Evolutionary conservation across 2,329 filamentous ascomycete species (phyloP), one percentile per base, ranked within the genome.

Genomic region (Ramularia endophylla): DNA sequence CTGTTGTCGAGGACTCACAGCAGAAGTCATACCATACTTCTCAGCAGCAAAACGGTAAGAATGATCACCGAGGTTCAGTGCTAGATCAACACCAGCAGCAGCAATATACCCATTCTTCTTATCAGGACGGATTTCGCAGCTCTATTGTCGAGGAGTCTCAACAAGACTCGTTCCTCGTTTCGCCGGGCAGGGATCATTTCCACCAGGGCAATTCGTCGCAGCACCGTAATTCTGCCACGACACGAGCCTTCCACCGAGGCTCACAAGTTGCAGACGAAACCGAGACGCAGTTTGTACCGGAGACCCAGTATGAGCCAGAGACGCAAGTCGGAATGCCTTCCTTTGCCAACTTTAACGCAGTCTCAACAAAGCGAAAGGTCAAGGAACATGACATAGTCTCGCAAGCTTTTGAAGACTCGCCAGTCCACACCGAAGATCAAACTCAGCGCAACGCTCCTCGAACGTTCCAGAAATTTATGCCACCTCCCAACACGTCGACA

Each of bases 401-500:
- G 22, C 6, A 11, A 6, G 22, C 6, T 11, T 35, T 50, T 53
- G 38, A 52, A 58, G 11, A 25, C 22, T 6, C 6, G 6, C 22
- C 22, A 25, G 6, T 11, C 11, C 22, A 25, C 11, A 11, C 6
- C 11, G 22, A 11, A 6, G 6, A 6, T 6, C 22, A 25, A 25
- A 11, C 22, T 25, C 6, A 6, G 11, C 22, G 22, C 22, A 25
- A 25, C 11, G 11, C 11, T 25, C 22, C 22, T 6, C 22, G 6
- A 25, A 36, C 32, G 3, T 54, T 38, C 40, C 44, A 44, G 25
- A 57, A 51, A 40, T 22, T 42, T 5, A 45, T 47, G 35, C 53
- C 55, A 9, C 38, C 38, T 8, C 47, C 58, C 5, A 60, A 60
- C 40, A 57, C 51, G 30, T 47, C 51, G 8, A 52, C 51, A 13